These are phyloP conservation scores for Linum trigynum DNA, from an alignment of 345 rosid genomes.

Conservation along the genomic window DNA sequence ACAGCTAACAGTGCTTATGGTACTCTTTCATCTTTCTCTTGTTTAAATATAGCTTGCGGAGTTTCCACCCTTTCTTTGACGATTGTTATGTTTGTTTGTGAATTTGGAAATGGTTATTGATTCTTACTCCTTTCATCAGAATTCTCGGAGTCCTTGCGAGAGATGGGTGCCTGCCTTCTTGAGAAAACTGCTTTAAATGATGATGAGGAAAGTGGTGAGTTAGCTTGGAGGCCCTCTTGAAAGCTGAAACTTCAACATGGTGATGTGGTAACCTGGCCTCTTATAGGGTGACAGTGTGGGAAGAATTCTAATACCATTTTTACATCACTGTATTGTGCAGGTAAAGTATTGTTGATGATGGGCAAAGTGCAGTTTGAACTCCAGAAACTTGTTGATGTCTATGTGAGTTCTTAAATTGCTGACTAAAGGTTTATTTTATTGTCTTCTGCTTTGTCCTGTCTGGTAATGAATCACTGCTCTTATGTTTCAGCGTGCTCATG, in stretches of 20 bases:
- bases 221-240: neutral
- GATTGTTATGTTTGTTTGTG: no score
- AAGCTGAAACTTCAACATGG: neutral
- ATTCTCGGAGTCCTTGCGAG: slow-evolving; percentile 7
- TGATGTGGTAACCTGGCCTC: neutral
- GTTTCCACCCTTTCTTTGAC: no score
- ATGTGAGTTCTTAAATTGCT: neutral
- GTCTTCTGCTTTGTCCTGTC: neutral
- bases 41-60: no score
- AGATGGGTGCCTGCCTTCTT: slow-evolving; percentile 9
- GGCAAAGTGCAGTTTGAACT: slow-evolving; percentile 7
- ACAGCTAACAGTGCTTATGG: slow-evolving; percentile 6
- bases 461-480: neutral
- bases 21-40: neutral
- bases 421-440: neutral
- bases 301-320: no score
- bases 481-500: slow-evolving; percentile 1
- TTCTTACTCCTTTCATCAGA: neutral
- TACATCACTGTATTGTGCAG: neutral
- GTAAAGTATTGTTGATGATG: slow-evolving; percentile 7
- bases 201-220: slow-evolving; percentile 13
- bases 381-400: slow-evolving; percentile 10
- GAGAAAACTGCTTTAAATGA: slow-evolving; percentile 10
- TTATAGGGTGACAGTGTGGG: no score
- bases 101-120: no score